Evolutionary conservation across 169 alveolate species (phyloP).

Genomic region (Cryptosporidium viatorum): DNA sequence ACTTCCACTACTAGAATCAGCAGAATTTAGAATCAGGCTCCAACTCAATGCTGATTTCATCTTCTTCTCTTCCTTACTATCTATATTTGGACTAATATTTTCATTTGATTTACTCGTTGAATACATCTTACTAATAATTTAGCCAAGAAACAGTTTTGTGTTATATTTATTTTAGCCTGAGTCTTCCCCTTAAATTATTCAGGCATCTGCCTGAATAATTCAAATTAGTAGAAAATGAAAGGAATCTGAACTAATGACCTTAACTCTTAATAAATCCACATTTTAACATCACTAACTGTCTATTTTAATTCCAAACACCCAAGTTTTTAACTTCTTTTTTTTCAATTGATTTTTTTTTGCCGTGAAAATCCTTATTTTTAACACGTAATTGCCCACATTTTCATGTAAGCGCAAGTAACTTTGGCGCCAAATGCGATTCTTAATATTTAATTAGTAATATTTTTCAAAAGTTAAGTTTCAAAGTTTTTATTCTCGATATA

Average conservation of each 20-base stretch:
- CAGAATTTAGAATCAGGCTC: constrained; percentile 22
- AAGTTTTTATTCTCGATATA: not conserved
- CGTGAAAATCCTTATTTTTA: not conserved
- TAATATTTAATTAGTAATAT: not conserved
- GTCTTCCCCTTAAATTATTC: not conserved
- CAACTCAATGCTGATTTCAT: constrained; percentile 3
- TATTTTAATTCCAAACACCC: not conserved
- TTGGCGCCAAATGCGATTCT: constrained; percentile 41
- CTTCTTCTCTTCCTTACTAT: not conserved
- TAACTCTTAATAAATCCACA: not conserved
- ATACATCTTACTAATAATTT: not conserved
- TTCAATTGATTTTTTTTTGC: not conserved
- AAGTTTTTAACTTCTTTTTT: not conserved
- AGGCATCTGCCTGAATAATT: not conserved
- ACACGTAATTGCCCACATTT: constrained; percentile 68
- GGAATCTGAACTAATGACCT: not conserved
- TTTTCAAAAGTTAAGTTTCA: not conserved
- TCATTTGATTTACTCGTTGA: not conserved
- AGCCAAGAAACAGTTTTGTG: not conserved
- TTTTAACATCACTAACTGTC: not conserved
- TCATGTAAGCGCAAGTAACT: constrained; percentile 48
- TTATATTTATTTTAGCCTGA: not conserved
- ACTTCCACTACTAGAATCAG: constrained; percentile 8
- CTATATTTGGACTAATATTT: constrained; percentile 7
- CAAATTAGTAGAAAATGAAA: not conserved